Evolutionary conservation across 2,329 filamentous ascomycete species (phyloP).

Genomic region (Monilinia laxa): DNA sequence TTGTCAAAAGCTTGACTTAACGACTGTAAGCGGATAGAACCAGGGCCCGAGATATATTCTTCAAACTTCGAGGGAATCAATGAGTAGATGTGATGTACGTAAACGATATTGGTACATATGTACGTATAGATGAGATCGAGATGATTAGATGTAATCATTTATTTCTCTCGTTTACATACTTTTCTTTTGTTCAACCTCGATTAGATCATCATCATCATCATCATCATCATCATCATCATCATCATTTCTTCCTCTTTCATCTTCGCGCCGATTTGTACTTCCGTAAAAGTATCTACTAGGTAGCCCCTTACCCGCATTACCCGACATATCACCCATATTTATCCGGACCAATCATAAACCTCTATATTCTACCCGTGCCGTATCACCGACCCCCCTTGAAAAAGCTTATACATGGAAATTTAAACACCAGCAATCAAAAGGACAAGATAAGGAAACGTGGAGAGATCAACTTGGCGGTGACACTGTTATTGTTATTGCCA

Average conservation of each 20-base stretch:
- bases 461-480: conserved; percentile 8
- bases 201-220: too few relatives aligned
- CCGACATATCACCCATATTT: neutral
- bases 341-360: neutral
- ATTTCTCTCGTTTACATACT: neutral
- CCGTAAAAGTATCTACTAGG: too few relatives aligned
- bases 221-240: too few relatives aligned
- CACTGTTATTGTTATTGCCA: neutral
- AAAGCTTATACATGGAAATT: neutral
- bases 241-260: too few relatives aligned
- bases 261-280: too few relatives aligned
- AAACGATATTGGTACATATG: too few relatives aligned
- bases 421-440: neutral
- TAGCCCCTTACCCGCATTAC: neutral
- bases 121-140: too few relatives aligned
- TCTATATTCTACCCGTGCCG: neutral
- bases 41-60: neutral
- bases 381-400: neutral
- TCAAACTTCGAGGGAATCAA: neutral
- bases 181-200: neutral
- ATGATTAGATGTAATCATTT: too few relatives aligned
- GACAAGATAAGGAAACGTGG: conserved; percentile 13
- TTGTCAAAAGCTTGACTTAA: conserved; percentile 22
- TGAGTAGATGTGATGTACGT: neutral
- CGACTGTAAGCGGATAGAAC: neutral